Evolutionary conservation across 2,329 filamentous ascomycete species (phyloP).

Genomic region (Aspergillus sp.): DNA sequence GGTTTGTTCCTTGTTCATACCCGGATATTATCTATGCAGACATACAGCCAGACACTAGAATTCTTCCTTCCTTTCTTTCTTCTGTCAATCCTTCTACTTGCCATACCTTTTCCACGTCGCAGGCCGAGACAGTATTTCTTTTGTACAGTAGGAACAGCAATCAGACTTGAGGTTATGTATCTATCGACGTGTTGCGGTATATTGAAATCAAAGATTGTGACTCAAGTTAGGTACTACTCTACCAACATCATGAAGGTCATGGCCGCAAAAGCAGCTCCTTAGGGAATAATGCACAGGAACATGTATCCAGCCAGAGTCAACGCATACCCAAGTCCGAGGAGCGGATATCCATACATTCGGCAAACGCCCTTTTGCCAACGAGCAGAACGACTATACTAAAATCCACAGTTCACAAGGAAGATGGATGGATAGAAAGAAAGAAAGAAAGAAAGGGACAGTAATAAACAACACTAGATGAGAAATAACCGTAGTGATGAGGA

Average conservation of each 20-base stretch:
- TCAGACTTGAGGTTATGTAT: background rate
- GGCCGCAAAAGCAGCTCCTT: too few species aligned
- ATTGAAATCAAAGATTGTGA: background rate
- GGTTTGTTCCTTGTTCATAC: background rate
- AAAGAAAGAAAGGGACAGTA: background rate
- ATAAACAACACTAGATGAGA: background rate
- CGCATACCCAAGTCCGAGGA: background rate
- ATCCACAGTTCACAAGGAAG: background rate
- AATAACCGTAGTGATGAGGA: background rate
- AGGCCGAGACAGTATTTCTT: slow-evolving; percentile 1
- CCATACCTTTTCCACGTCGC: background rate
- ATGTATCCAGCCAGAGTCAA: too few species aligned
- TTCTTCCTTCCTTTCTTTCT: background rate
- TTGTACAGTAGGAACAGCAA: background rate
- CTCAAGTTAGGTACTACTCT: background rate
- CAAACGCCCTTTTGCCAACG: background rate
- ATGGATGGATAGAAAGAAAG: background rate
- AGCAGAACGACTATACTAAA: background rate
- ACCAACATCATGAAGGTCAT: background rate
- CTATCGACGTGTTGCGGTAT: too few species aligned
- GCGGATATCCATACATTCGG: background rate
- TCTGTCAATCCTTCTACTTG: background rate
- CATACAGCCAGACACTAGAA: slow-evolving; percentile 1
- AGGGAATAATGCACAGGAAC: too few species aligned
- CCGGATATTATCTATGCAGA: background rate